Base-by-base conservation (phyloP, 345 rosid species). In the Mercurialis annua region DNA sequence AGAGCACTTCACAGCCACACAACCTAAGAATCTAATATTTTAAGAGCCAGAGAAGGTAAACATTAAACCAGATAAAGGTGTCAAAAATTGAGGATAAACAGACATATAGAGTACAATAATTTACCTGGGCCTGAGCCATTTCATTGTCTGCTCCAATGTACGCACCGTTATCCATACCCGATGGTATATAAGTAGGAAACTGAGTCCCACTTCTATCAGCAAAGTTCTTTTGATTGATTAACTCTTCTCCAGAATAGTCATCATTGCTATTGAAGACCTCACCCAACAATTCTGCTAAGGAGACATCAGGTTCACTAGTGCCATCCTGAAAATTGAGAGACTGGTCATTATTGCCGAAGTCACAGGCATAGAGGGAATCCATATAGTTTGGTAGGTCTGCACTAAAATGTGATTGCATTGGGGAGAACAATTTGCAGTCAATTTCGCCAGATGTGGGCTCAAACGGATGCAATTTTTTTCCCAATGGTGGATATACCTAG, bases 351-450 rank as follows among this genome's bases (percentile, higher is more conserved):
- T 80, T 81, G 72, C 97, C 96, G 71, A 93, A 89, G 74, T 93
- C 94, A 76, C 77, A 77, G 26, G 81, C 82, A 70, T 75, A 89
- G 65, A 84, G 89, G 1, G 93, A 82, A 77, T 75, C 85, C 69
- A 85, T 63, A 66, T 62, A 73, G 5, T 67, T 46, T 6, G 77
- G 47, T 64, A 79, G 69, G 44, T 77, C 87, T 52, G 77, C 75
- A 40, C 64, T 59, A 65, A 76, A 36, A 33, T 76, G 77, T 1
- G 82, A 57, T 62, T 60, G 84, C 62, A 71, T 36, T 18, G 90
- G 88, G 43, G 84, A 72, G 76, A 84, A 77, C 26, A 84, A 46
- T 79, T 79, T 67, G 75, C 63, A 81, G 72, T 70, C 77, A 71
- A 68, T 66, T 70, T 79, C 78, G 68, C 66, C 78, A 58, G 51